Conservation (phyloP, 805 yeast species). For the Metschnikowia peoriensis region DNA sequence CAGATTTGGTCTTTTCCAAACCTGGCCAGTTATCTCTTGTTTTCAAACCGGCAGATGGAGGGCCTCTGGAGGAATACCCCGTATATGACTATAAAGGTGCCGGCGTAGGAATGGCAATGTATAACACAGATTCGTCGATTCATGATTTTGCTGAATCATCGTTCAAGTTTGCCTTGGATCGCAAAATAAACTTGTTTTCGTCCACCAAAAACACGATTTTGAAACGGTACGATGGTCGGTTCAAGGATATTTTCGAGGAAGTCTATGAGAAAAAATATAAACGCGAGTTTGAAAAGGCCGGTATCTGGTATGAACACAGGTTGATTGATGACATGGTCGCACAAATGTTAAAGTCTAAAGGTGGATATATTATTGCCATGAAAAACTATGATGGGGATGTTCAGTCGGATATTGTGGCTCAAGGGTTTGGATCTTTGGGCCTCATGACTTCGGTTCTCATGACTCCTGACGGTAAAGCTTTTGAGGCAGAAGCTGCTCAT, state of each 20-base stretch:
- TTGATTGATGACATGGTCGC: slow-evolving; percentile 88
- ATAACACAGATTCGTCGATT: slow-evolving; percentile 78
- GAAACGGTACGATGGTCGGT: slow-evolving; percentile 79
- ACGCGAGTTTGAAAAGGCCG: slow-evolving; percentile 53
- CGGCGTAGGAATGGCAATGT: slow-evolving; percentile 82
- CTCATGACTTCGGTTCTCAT: slow-evolving; percentile 80
- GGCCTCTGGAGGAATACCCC: slow-evolving; percentile 44
- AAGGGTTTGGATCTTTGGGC: slow-evolving; percentile 82
- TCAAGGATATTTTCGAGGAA: slow-evolving; percentile 75
- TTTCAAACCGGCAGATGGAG: slow-evolving; percentile 62
- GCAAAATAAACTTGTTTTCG: slow-evolving; percentile 61
- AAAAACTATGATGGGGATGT: slow-evolving; percentile 88
- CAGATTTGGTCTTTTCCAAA: slow-evolving; percentile 64
- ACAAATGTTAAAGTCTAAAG: slow-evolving; percentile 81
- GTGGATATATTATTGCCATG: slow-evolving; percentile 78
- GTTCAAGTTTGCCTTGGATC: slow-evolving; percentile 67
- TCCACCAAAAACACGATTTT: slow-evolving; percentile 80
- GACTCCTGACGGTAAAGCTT: slow-evolving; percentile 85
- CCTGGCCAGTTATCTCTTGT: slow-evolving; percentile 67
- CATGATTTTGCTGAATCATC: slow-evolving; percentile 77
- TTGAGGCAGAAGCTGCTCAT: slow-evolving; percentile 84
- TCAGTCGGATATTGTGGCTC: slow-evolving; percentile 82
- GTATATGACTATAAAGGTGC: slow-evolving; percentile 64
- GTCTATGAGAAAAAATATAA: slow-evolving; percentile 60
- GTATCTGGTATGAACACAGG: slow-evolving; percentile 76